phyloP scores from a whole-genome alignment of 2,329 filamentous ascomycete species.

The Colletotrichum camelliae region DNA sequence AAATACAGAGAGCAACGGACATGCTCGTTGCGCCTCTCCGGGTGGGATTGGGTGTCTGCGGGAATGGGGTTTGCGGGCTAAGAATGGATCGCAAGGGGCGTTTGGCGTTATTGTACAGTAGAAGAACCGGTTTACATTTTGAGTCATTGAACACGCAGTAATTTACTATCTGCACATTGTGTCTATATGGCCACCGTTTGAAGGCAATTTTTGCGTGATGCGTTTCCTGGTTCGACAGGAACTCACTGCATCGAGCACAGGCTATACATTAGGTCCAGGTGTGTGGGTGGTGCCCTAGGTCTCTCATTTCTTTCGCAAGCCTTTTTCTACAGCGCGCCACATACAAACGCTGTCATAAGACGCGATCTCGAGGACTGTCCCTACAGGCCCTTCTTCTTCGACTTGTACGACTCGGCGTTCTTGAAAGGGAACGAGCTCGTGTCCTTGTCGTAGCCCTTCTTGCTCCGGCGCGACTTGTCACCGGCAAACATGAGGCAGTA shows the following conservation, averaged over 20 bases:
- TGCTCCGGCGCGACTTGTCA: constrained; percentile 41
- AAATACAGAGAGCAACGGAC: neutral
- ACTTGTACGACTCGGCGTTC: constrained; percentile 40
- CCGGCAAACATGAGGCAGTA: constrained; percentile 42
- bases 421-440: constrained; percentile 45
- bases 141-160: neutral
- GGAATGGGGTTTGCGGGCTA: neutral
- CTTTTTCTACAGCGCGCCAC: neutral
- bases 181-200: neutral
- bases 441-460: constrained; percentile 41
- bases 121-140: neutral
- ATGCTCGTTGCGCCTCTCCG: neutral
- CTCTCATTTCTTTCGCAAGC: neutral
- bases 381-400: constrained; percentile 42
- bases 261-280: neutral
- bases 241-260: neutral
- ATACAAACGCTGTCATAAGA: neutral
- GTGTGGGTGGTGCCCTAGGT: neutral
- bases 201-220: neutral
- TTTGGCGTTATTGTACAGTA: neutral
- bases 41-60: neutral
- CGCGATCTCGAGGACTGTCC: neutral
- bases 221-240: neutral
- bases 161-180: neutral
- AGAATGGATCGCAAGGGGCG: neutral